A percentile compares a stretch with the other conserved stretches of the same genome.
Evolutionary conservation across 345 rosid genomes (phyloP).

Genomic region (Acer campestre): DNA sequence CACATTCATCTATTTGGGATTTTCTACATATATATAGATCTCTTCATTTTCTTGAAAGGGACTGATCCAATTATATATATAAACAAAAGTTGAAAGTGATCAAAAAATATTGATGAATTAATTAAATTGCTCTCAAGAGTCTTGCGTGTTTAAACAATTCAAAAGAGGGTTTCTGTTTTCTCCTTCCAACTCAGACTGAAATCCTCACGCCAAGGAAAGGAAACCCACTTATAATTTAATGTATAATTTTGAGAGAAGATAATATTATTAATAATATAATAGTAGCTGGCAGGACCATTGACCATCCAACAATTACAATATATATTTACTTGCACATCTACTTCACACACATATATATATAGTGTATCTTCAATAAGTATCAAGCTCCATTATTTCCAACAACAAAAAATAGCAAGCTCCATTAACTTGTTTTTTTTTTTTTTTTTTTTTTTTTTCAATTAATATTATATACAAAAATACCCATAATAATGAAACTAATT

Average conservation of each 20-base stretch:
- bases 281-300: slow-evolving; percentile 49
- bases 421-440: too few relatives aligned
- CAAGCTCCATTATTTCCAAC: too few relatives aligned
- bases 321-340: slow-evolving; percentile 9
- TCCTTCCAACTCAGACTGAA: slow-evolving; percentile 31
- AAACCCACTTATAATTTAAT: slow-evolving; percentile 30
- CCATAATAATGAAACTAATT: not conserved
- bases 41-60: not conserved
- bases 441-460: too few relatives aligned
- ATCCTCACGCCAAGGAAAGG: slow-evolving; percentile 75
- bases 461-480: too few relatives aligned
- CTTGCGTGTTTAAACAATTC: slow-evolving; percentile 22
- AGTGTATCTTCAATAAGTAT: too few relatives aligned
- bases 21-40: slow-evolving; percentile 9
- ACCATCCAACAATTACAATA: slow-evolving; percentile 42
- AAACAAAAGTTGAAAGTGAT: not conserved
- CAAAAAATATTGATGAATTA: slow-evolving; percentile 12
- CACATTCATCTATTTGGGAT: slow-evolving; percentile 49
- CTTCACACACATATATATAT: not conserved
- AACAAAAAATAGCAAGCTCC: too few relatives aligned
- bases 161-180: slow-evolving; percentile 13
- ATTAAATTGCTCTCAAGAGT: not conserved
- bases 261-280: not conserved
- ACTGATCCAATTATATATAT: slow-evolving; percentile 9
- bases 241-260: not conserved